Evolutionary conservation across 176 grass and related monocot genomes (phyloP), one percentile per base, ranked within the genome.

Genomic region (Paspalum vaginatum): DNA sequence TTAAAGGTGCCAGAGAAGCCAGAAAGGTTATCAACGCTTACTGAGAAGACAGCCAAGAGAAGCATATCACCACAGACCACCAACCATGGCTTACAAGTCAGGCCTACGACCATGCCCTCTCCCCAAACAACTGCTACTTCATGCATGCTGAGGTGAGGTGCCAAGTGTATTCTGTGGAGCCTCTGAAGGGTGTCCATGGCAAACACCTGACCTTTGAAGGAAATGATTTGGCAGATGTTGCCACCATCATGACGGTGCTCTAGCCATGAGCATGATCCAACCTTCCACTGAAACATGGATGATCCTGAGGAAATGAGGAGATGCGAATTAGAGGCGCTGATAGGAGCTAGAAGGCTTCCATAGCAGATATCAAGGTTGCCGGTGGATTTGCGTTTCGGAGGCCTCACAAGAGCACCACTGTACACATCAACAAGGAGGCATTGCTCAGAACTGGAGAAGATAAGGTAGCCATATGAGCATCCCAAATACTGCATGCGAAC

Each of bases 21-120:
- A 77, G n/a, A 70, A 21, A 38, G 4, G 6, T 0, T 4, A 11
- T 77, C 55, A 1, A 71, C 15, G 25, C 20, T 46, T 56, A 56
- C 1, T 7, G 73, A 77, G 25, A 87, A 26, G 26, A 73, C 40
- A 72, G 73, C 68, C 68, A 85, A 48, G 27, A 96, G 61, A 81
- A 96, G 87, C 79, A 90, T 81, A 25, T 84, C 82, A 42, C 68
- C 75, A 3, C 78, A 83, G 25, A 87, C 74, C 48, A 95, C 81
- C 55, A 90, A 41, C 68, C 51, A 85, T 32, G 32, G 32, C 32
- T 32, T 32, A 32, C 32, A 32, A 32, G 32, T 32, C 3, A 32
- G 32, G 32, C 32, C 32, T 32, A 32, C 32, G 32, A 32, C 32
- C 32, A 32, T 32, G 32, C 32, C 55, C 6, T 87, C 71, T 61